A percentile compares a stretch with the other conserved stretches of the same genome.
These are phyloP conservation scores for Podaxis pistillaris DNA, from an alignment of 768 basidiomycete genomes.

Conservation along the genomic window DNA sequence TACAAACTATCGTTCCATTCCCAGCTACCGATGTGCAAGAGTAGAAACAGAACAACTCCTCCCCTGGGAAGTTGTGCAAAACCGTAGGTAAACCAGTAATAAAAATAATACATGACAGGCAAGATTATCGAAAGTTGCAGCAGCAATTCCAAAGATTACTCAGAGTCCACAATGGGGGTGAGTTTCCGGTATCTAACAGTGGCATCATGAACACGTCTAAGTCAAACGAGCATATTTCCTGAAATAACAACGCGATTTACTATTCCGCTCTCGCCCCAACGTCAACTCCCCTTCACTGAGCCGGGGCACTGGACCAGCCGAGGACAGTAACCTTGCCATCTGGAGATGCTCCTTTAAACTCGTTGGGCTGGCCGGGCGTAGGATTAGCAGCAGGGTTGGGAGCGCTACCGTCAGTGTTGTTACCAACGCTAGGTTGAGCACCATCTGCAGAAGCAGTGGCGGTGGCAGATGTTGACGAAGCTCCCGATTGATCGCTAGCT, in stretches of 20 bases:
- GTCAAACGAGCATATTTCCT: background rate
- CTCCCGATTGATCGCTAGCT: slow-evolving; percentile 19
- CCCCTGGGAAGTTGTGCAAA: slow-evolving; percentile 25
- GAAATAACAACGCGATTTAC: background rate
- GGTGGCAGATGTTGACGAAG: slow-evolving; percentile 13
- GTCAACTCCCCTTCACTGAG: background rate
- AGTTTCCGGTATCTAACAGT: slow-evolving; percentile 1
- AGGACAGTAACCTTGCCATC: slow-evolving; percentile 44
- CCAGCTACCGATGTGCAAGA: background rate
- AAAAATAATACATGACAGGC: slow-evolving; percentile 1
- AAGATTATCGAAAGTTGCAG: background rate
- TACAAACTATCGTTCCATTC: background rate
- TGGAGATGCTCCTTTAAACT: slow-evolving; percentile 37
- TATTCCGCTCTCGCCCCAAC: background rate
- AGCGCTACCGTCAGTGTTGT: slow-evolving; percentile 14
- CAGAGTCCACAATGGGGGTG: background rate
- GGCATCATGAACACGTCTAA: slow-evolving; percentile 6
- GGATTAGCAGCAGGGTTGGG: slow-evolving; percentile 21
- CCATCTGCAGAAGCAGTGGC: slow-evolving; percentile 23
- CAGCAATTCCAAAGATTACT: slow-evolving; percentile 4
- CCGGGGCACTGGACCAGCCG: slow-evolving; percentile 35
- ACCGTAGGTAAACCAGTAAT: slow-evolving; percentile 9
- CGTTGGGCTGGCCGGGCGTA: slow-evolving; percentile 34
- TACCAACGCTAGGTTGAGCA: slow-evolving; percentile 21
- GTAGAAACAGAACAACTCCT: slow-evolving; percentile 16